Base-by-base conservation (phyloP, 2,329 filamentous ascomycete species). In the Fusarium compactum region DNA sequence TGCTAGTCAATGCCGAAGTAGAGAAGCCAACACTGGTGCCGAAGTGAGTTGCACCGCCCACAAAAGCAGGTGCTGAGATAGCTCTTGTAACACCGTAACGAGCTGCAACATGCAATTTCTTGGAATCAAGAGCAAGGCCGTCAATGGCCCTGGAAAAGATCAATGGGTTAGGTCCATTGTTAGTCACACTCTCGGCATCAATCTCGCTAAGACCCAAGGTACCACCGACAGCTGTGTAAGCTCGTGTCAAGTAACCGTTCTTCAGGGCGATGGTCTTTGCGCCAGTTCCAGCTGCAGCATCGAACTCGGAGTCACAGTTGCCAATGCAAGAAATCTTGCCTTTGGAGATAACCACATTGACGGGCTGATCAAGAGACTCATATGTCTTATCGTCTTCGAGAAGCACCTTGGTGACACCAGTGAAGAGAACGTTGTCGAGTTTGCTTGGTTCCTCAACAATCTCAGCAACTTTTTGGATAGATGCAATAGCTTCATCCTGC, bases 141-240 rank as follows among this genome's bases (percentile, higher is more conserved):
- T 90, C 87, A 7, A 88, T 78, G 10, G 85, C 90, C 14, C 89
- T 84, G 47, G 86, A 88, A 71, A 91, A 90, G 8, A 80, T 75
- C 0, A 81, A 76, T 0, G 78, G 77, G 60, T 80, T 82, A 3
- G 76, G 75, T 3, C 87, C 87, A 63, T 88, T 87, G 67, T 87
- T 86, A 1, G 85, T 87, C 47, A 80, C 79, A 10, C 80, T 75
- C 67, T 92, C 90, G 7, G 83, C 83, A 61, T 87, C 85, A 56
- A 92, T 91, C 56, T 88, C 89, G 66, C 86, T 86, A 9, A 92
- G 83, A 1, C 90, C 90, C 1, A 92, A 79, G 2, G 81, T 81
- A 6, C 88, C 86, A 2, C 86, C 89, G 30, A 91, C 87, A 3
- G 86, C 87, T 5, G 87, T 90, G 65, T 91, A 85, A 1, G 88